Evolutionary conservation across 345 rosid species (phyloP).

Genomic region (Sisymbrium altissimum): DNA sequence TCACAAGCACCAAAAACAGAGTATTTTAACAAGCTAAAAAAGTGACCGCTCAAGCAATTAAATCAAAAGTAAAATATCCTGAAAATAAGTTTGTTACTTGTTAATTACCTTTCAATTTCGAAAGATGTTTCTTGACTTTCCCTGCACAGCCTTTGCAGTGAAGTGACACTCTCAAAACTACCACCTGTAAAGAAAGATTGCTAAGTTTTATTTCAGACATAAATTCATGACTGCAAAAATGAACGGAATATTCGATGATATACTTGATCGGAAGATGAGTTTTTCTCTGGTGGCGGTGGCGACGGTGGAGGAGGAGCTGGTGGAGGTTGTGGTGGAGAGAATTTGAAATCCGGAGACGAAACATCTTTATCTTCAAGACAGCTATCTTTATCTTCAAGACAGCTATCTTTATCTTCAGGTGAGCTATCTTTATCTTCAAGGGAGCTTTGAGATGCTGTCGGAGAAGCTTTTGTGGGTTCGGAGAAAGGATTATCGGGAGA

Average conservation of each 20-base stretch:
- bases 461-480: constrained; percentile 35
- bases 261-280: constrained; percentile 30
- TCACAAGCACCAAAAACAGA: constrained; percentile 2
- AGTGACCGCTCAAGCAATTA: not conserved
- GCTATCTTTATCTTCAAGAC: constrained; percentile 18
- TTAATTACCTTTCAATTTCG: constrained; percentile 73
- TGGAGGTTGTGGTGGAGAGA: constrained; percentile 46
- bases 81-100: not conserved
- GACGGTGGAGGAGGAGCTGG: constrained; percentile 44
- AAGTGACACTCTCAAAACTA: constrained; percentile 83
- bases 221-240: not conserved
- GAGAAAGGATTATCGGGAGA: constrained; percentile 39
- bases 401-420: constrained; percentile 34
- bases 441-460: constrained; percentile 28
- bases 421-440: constrained; percentile 32
- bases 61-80: not conserved
- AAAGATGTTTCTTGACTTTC: constrained; percentile 85
- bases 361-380: constrained; percentile 29
- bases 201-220: not conserved
- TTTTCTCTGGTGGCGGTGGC: constrained; percentile 35
- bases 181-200: constrained; percentile 49
- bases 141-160: constrained; percentile 95
- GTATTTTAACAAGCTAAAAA: not conserved
- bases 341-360: constrained; percentile 25
- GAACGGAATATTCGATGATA: not conserved